These are phyloP conservation scores for Daldinia sp. DNA, from an alignment of 2,329 filamentous ascomycete species.

Conservation along the genomic window DNA sequence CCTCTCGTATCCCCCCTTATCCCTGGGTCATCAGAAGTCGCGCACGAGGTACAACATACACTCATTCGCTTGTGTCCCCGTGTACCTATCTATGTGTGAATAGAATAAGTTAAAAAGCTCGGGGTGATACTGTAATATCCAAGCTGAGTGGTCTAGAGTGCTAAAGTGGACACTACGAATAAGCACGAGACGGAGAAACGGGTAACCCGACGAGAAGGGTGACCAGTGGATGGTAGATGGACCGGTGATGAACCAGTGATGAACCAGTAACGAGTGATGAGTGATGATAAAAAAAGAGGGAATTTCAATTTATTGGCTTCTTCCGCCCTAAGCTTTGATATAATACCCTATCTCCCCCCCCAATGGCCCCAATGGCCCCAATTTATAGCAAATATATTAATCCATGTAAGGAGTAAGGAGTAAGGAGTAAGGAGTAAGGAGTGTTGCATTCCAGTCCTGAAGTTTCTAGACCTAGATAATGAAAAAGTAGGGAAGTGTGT, in stretches of 20 bases:
- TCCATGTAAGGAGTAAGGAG: no score
- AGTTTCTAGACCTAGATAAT: conserved; percentile 27
- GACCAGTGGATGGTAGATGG: not conserved
- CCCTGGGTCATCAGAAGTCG: conserved; percentile 19
- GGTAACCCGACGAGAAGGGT: not conserved
- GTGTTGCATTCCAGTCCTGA: conserved; percentile 24
- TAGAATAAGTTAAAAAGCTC: not conserved
- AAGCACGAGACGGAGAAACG: not conserved
- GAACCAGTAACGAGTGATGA: no score
- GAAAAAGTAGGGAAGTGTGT: conserved; percentile 1
- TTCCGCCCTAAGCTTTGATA: not conserved
- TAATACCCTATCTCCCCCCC: no score
- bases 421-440: no score
- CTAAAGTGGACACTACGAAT: not conserved
- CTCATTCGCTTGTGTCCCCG: not conserved
- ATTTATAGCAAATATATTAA: not conserved
- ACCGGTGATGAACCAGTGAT: no score
- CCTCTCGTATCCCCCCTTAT: not conserved
- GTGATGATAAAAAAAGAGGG: not conserved
- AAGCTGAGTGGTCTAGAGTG: no score
- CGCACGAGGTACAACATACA: conserved; percentile 23
- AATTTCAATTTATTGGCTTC: conserved; percentile 9
- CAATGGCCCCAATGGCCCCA: no score
- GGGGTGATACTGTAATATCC: conserved; percentile 1
- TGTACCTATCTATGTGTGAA: not conserved